Conservation (phyloP, 192 early-diverging fungal genomes). For the Gorgonomyces haynaldii region DNA sequence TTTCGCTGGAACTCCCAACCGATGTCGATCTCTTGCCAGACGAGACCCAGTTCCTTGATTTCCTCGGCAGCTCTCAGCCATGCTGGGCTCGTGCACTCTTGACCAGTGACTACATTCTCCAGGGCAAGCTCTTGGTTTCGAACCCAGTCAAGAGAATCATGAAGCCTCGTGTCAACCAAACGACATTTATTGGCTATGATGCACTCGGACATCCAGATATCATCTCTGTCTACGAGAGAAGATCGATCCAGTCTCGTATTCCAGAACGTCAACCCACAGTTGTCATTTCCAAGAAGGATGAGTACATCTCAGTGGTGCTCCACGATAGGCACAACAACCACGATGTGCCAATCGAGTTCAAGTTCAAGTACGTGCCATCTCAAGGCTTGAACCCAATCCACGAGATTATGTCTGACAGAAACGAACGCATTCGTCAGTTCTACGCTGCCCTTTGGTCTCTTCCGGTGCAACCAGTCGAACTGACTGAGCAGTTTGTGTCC, state of each 20-base stretch:
- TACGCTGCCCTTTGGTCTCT: constrained; percentile 68
- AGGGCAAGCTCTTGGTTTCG: constrained; percentile 39
- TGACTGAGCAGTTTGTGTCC: constrained; percentile 54
- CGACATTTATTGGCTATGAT: constrained; percentile 32
- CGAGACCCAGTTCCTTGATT: too few relatives aligned
- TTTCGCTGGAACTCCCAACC: too few relatives aligned
- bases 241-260: too few relatives aligned
- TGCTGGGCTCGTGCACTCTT: constrained; percentile 86
- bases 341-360: constrained; percentile 69
- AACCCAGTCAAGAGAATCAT: constrained; percentile 36
- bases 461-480: constrained; percentile 32
- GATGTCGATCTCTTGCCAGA: too few relatives aligned
- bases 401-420: constrained; percentile 74
- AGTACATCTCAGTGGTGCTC: constrained; percentile 41
- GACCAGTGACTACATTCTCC: constrained; percentile 63
- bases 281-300: constrained; percentile 28
- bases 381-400: constrained; percentile 77
- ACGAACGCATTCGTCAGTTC: constrained; percentile 75
- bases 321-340: constrained; percentile 57
- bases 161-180: constrained; percentile 30
- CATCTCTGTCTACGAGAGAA: too few relatives aligned
- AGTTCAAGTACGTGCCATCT: constrained; percentile 69
- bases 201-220: not conserved
- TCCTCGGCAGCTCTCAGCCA: too few relatives aligned
- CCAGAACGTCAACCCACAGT: too few relatives aligned